A percentile compares a stretch with the other conserved stretches of the same genome.
Conservation (phyloP, 331 rosid genomes). For the Arachis monticola region DNA sequence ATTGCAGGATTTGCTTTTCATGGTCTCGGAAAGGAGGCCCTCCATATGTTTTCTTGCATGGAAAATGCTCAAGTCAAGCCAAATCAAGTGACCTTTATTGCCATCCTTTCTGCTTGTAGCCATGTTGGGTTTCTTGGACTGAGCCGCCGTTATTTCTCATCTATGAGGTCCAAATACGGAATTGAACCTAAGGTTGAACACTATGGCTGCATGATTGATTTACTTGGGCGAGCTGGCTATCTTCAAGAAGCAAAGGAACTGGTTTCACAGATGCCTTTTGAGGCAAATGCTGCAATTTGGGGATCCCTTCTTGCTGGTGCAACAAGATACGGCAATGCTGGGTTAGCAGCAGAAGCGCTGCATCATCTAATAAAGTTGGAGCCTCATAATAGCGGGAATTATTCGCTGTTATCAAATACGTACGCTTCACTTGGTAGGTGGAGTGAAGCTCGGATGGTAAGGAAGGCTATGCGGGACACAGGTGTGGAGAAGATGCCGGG, state of each 20-base stretch:
- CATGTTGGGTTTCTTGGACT: conserved; percentile 61
- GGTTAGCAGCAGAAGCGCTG: conserved; percentile 60
- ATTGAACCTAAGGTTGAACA: conserved; percentile 60
- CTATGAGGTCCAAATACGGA: conserved; percentile 54
- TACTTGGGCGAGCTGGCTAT: conserved; percentile 72
- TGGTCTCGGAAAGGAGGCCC: conserved; percentile 68
- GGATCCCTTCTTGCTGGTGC: conserved; percentile 79
- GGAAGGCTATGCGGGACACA: conserved; percentile 62
- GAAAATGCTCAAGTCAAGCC: conserved; percentile 60
- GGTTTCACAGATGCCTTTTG: conserved; percentile 59
- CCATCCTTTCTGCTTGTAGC: conserved; percentile 78
- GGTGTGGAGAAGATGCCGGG: conserved; percentile 64
- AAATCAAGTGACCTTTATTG: conserved; percentile 59
- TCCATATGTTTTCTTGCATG: conserved; percentile 55
- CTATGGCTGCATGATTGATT: conserved; percentile 74
- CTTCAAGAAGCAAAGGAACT: conserved; percentile 65
- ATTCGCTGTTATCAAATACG: conserved; percentile 62
- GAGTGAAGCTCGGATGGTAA: conserved; percentile 62
- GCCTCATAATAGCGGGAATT: conserved; percentile 65
- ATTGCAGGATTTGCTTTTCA: conserved; percentile 72
- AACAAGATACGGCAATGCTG: conserved; percentile 54
- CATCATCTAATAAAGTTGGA: conserved; percentile 55
- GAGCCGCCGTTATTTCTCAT: conserved; percentile 49
- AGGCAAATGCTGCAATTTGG: conserved; percentile 75
- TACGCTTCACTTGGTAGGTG: conserved; percentile 66